phyloP scores from a whole-genome alignment of 306 rosid genomes.

The Lathyrus aphaca region DNA sequence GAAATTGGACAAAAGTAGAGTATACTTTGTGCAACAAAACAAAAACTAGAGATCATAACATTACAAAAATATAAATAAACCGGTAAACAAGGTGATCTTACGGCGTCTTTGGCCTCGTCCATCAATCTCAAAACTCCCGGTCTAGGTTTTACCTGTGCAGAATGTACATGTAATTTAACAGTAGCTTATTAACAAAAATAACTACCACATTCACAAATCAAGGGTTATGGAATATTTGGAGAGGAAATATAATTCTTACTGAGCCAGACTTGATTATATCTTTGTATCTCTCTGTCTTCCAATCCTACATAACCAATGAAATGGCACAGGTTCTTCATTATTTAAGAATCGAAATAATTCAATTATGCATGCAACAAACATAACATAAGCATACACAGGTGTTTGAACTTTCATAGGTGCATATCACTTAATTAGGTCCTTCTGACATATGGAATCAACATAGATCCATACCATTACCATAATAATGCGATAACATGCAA shows the following conservation, averaged over 20 bases:
- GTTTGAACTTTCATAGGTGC: not conserved
- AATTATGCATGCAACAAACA: not conserved
- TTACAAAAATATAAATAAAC: conserved; percentile 8
- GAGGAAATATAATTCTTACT: conserved; percentile 52
- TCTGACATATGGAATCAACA: not conserved
- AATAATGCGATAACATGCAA: not conserved
- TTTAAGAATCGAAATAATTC: conserved; percentile 5
- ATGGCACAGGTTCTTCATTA: not conserved
- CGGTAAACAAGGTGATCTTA: conserved; percentile 52
- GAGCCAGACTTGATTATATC: conserved; percentile 95
- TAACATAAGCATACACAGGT: not conserved
- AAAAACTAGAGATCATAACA: conserved; percentile 13
- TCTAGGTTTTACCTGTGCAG: conserved; percentile 80
- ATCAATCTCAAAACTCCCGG: conserved; percentile 93
- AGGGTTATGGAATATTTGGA: conserved; percentile 1
- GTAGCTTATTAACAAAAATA: conserved; percentile 20
- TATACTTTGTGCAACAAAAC: conserved; percentile 25
- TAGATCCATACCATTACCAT: not conserved
- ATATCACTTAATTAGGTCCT: not conserved
- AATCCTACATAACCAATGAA: conserved; percentile 64
- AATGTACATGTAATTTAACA: conserved; percentile 13
- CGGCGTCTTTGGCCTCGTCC: conserved; percentile 91
- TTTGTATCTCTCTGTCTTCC: conserved; percentile 97
- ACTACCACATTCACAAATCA: conserved; percentile 17
- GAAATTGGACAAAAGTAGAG: not conserved